These are phyloP conservation scores for Pythium plurisporium DNA, from an alignment of 352 stramenopile species.

Conservation along the genomic window DNA sequence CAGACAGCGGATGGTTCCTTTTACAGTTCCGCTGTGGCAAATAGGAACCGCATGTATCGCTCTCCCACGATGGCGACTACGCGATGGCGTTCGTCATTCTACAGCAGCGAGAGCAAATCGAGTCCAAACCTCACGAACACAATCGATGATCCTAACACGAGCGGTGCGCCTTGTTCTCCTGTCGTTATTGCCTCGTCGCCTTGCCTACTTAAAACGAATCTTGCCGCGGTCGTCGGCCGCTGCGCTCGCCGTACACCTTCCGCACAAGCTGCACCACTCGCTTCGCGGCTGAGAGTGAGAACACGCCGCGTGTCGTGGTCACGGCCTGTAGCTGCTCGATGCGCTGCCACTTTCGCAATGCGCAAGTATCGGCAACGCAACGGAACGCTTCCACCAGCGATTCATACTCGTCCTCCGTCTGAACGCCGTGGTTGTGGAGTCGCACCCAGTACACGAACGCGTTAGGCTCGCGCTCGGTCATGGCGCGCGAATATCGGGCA, in stretches of 20 bases:
- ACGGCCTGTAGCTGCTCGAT: constrained; percentile 34
- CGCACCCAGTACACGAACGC: constrained; percentile 74
- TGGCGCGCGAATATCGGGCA: constrained; percentile 57
- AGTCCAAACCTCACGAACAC: background rate
- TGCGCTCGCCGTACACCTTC: constrained; percentile 56
- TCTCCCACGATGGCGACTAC: constrained; percentile 83
- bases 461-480: constrained; percentile 63
- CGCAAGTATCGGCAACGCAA: constrained; percentile 28
- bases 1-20: constrained; percentile 3
- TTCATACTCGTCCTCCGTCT: constrained; percentile 13
- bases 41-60: constrained; percentile 60
- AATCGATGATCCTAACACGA: background rate
- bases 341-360: constrained; percentile 39
- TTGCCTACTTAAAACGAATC: constrained; percentile 15
- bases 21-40: too few relatives aligned
- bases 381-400: constrained; percentile 49
- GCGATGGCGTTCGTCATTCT: constrained; percentile 76
- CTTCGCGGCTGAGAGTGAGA: constrained; percentile 21
- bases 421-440: constrained; percentile 22
- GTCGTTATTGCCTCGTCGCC: background rate
- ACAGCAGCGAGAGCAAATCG: constrained; percentile 30
- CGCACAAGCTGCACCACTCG: constrained; percentile 54
- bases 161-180: background rate
- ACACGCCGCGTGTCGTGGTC: constrained; percentile 16
- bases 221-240: constrained; percentile 18